A percentile compares a stretch with the other conserved stretches of the same genome.
Evolutionary conservation across 805 yeast species (phyloP).

Genomic region (Nakazawaea ernobii): DNA sequence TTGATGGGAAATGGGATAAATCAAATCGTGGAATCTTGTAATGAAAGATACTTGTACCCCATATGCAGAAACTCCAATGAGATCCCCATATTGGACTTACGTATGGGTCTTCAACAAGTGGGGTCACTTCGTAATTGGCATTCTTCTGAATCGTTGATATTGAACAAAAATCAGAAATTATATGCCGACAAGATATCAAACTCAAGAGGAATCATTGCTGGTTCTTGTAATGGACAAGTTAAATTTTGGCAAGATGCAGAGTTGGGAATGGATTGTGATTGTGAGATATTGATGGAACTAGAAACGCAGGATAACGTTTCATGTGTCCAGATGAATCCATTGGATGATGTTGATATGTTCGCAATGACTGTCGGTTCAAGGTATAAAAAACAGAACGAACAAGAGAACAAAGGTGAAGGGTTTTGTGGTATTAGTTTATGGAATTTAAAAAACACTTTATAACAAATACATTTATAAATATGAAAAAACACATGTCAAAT

Average conservation of each 20-base stretch:
- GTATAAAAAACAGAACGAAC: background rate
- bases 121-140: conserved; percentile 10
- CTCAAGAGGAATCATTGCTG: conserved; percentile 23
- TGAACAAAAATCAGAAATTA: conserved; percentile 19
- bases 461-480: background rate
- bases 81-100: conserved; percentile 28
- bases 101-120: conserved; percentile 22
- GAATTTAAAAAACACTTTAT: background rate
- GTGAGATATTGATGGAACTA: conserved; percentile 10
- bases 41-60: conserved; percentile 29
- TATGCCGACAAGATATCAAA: conserved; percentile 16
- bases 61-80: conserved; percentile 23
- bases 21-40: conserved; percentile 29
- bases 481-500: too few species aligned
- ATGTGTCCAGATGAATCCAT: conserved; percentile 2
- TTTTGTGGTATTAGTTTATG: background rate
- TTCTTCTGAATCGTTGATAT: background rate
- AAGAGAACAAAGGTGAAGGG: too few species aligned
- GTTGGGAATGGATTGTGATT: conserved; percentile 11
- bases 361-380: conserved; percentile 1
- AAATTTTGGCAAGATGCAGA: conserved; percentile 10
- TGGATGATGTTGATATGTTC: background rate
- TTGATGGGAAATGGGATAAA: conserved; percentile 24
- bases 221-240: conserved; percentile 17
- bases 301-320: conserved; percentile 13